Base-by-base conservation (phyloP, 768 basidiomycete genomes). In the Leccinum broughii region DNA sequence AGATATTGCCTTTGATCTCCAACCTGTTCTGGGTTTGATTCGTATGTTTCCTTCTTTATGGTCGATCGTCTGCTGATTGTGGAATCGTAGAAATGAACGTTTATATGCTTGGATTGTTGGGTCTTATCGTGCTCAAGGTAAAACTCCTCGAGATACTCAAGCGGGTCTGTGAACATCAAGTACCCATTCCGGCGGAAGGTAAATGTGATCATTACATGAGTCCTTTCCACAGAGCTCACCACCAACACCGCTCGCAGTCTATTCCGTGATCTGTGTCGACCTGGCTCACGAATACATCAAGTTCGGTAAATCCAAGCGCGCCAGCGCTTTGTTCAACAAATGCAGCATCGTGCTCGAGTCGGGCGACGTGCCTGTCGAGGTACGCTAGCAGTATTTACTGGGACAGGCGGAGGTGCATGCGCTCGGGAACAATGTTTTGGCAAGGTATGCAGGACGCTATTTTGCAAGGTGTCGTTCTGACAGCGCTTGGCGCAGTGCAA, bases 251-350 rank as follows among this genome's bases (percentile, higher is more conserved):
- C 59, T 35, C 15, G 34, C 63, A 92, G 89, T 78, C 13, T 92
- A 85, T 69, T 77, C 90, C 20, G 72, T 73, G 1, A 76, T 83
- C 2, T 94, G 90, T 3, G 76, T 87, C 1, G 84, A 88, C 48
- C 81, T 96, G 6, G 95, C 90, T 0, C 81, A 85, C 57, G 92
- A 95, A 70, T 94, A 95, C 66, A 76, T 86, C 50, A 83, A 81
- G 37, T 80, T 98, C 1, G 95, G 95, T 3, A 92, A 89, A 70
- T 73, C 77, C 2, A 83, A 83, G 55, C 83, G 88, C 39, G 93
- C 94, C 0, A 78, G 76, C 1, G 68, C 75, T 2, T 81, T 96
- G 20, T 90, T 92, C 66, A 80, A 73, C n/a, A 84, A 83, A 35
- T 81, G 82, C 1, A 73, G 85, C 14, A 77, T 74, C 32, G 63